Evolutionary conservation across 1,284 basidiomycete genomes (phyloP), one percentile per base, ranked within the genome.

Genomic region (Marasmius fiardii): DNA sequence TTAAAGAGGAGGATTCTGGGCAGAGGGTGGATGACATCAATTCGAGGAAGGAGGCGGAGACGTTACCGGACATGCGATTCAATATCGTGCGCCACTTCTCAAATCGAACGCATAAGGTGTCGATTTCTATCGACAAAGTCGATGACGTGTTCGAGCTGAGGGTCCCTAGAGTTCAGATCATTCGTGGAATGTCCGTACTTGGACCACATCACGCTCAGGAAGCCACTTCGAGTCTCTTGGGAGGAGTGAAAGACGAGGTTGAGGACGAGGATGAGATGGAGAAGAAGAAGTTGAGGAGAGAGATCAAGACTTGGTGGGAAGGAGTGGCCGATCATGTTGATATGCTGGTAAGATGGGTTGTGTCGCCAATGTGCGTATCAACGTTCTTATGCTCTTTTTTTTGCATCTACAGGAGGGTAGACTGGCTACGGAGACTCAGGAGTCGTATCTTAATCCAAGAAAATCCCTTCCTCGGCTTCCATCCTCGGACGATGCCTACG

Each of bases 301-400:
- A 89, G 65, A 88, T 89, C 54, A 78, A 74, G 64, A 63, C 61
- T 33, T 88, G 84, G 82, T 89, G 85, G 85, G 80, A 83, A 62
- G 75, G 76, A 14, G 67, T 88, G 14, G 73, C 79, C 0, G 80
- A 82, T 54, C 77, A 83, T 65, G 72, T 89, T 59, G 82, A 85
- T 61, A 73, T 75, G 60, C 68, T 89, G 57, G 85, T 85, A 59
- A 48, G 82, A 70, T 35, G 24, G 4, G 43, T 49, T 14, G 4
- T 31, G 10, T 31, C 28, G 28, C 10, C 28, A 10, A 4, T 10
- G 28, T 31, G 28, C 28, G 10, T 31, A 4, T 4, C 28, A 35
- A 33, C 16, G 20, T 53, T 48, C 24, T 54, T 39, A 52, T 6
- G 44, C 47, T 54, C 43, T 35, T 12, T 20, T 44, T 31, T 31